Evolutionary conservation across 129 eudicot species (phyloP).

Genomic region (Escallonia herrerae): DNA sequence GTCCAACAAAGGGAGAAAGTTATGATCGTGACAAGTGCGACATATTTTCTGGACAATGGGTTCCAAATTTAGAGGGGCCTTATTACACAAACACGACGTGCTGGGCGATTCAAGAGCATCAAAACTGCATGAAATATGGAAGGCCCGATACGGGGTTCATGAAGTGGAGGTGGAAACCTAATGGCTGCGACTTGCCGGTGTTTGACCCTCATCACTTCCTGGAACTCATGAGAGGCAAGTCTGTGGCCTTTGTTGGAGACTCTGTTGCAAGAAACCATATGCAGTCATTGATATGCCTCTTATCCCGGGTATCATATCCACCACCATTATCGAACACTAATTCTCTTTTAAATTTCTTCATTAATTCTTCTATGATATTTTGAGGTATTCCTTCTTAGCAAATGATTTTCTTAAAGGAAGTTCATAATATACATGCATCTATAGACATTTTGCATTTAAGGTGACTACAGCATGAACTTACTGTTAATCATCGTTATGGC

Average conservation of each 20-base stretch:
- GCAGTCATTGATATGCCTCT: slow-evolving; percentile 73
- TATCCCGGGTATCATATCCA: slow-evolving; percentile 39
- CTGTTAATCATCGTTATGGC: no score
- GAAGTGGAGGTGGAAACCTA: slow-evolving; percentile 83
- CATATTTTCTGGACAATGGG: slow-evolving; percentile 71
- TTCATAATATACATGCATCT: no score
- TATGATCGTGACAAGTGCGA: slow-evolving; percentile 32
- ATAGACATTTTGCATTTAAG: no score
- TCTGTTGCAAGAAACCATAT: slow-evolving; percentile 84
- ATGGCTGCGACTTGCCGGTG: slow-evolving; percentile 55
- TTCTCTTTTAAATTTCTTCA: no score
- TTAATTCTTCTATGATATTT: no score
- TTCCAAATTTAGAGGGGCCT: slow-evolving; percentile 47
- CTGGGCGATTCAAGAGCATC: slow-evolving; percentile 67
- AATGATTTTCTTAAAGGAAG: no score
- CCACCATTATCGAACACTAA: no score
- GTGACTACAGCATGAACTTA: no score
- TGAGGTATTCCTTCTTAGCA: no score
- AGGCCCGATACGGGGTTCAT: slow-evolving; percentile 53
- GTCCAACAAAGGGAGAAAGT: no score
- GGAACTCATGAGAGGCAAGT: slow-evolving; percentile 66
- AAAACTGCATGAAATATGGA: slow-evolving; percentile 71
- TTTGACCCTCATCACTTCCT: slow-evolving; percentile 51
- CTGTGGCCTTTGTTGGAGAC: slow-evolving; percentile 81
- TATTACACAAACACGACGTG: slow-evolving; percentile 67